Evolutionary conservation across 2,329 filamentous ascomycete genomes (phyloP), one percentile per base, ranked within the genome.

Genomic region (Diplodia sapinea): DNA sequence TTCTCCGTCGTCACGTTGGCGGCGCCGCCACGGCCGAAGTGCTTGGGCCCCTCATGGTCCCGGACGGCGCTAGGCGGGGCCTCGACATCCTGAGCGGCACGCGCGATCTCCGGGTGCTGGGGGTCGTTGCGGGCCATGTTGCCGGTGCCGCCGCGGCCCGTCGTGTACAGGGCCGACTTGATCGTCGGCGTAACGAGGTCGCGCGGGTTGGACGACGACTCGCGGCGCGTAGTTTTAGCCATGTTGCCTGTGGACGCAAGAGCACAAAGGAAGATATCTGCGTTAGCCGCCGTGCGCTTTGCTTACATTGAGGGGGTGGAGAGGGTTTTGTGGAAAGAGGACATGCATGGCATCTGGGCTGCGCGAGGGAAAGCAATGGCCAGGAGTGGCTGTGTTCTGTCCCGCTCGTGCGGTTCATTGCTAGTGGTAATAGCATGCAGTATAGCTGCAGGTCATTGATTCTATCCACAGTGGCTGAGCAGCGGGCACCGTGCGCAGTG

Each of bases 81-180:
- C 69, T 89, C 88, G 69, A 97, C 92, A 74, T 97, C 94, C 79
- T 98, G 94, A 51, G 89, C 89, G 66, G 88, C 84, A 70, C 94
- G 90, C 43, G 94, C 92, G 76, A 92, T 76, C 70, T 86, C 84
- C 9, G 87, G 85, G 70, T 82, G 88, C 51, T 84, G 81, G 3
- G 89, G 88, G 73, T 95, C 90, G 70, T 87, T 88, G 76, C 90
- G 89, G 57, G 91, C 88, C 90, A 97, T 96, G 82, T 96, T 97
- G 69, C 93, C 93, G 4, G 87, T 89, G 69, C 94, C 94, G 67
- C 94, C 94, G 63, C 94, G 91, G 67, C 94, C 94, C 3, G 94
- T 97, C 23, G 94, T 97, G 76, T 94, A 93, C 71, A 92, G 84
- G n/a, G 91, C 82, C 56, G 87, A 87, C 82, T 96, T 97, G 76